These are phyloP conservation scores for Dryas octopetala DNA, from an alignment of 306 rosid species.

Conservation along the genomic window DNA sequence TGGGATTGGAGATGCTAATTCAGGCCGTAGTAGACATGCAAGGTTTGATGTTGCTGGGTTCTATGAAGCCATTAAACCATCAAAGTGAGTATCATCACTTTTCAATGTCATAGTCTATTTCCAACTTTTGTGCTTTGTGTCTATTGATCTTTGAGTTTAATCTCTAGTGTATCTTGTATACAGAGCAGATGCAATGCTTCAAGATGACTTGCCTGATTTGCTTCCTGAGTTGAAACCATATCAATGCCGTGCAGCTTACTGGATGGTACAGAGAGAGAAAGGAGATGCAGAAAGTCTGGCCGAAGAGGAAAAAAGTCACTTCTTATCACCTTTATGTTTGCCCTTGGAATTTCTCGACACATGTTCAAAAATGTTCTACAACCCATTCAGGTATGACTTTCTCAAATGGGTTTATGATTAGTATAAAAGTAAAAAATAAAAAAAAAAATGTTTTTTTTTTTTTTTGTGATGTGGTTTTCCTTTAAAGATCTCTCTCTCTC, in stretches of 20 bases:
- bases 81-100: conserved; percentile 67
- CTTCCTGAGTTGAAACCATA: conserved; percentile 89
- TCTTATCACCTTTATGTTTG: conserved; percentile 74
- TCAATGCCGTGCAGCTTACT: conserved; percentile 89
- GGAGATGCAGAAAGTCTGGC: conserved; percentile 41
- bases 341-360: conserved; percentile 67
- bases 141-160: conserved; percentile 21
- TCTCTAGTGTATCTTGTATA: conserved; percentile 34
- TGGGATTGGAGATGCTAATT: conserved; percentile 37
- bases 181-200: conserved; percentile 75
- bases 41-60: conserved; percentile 75
- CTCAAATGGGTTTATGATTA: conserved; percentile 22
- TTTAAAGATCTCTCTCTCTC: background rate
- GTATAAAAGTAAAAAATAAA: background rate
- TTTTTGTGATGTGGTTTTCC: conserved; percentile 11
- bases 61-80: conserved; percentile 89
- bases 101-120: conserved; percentile 13
- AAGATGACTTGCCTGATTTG: conserved; percentile 68
- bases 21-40: conserved; percentile 29
- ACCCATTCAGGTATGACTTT: conserved; percentile 78
- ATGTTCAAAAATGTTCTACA: conserved; percentile 68
- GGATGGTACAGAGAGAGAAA: conserved; percentile 92
- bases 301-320: conserved; percentile 44
- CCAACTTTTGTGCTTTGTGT: background rate
- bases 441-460: conserved; percentile 6